Base-by-base conservation (phyloP, 1,284 basidiomycete species). In the Puccinia coronata region DNA sequence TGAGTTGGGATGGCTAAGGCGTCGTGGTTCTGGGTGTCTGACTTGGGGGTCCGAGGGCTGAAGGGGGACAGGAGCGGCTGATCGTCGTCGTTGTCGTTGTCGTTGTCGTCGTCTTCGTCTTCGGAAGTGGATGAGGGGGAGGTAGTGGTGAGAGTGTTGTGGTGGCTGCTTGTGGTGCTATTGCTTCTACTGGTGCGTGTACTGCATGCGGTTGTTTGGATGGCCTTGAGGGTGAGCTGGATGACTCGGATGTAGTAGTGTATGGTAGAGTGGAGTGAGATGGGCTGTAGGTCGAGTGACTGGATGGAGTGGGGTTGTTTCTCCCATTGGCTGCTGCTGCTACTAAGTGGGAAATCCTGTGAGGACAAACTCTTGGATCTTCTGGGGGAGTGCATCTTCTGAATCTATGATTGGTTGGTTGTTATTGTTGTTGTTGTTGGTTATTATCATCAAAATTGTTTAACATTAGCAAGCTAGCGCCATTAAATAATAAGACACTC, bases 251-350 rank as follows among this genome's bases (percentile, higher is more conserved):
- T 31, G 9, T 72, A 34, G 49, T 51, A 5, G 31, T 72, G 23
- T 18, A 53, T 23, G 31, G 34, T 72, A 23, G 70, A 53, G 70
- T 53, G 49, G 31, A 72, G 70, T 34, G 49, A 72, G 59, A 63
- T 63, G 18, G 59, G 59, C n/a, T 34, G 59, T 11, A 72, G 49
- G 31, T 72, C 70, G 70, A 72, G 70, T 31, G 70, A 72, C 14
- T 72, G 47, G 20, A 72, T 72, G 20, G 70, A 72, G 16, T 72
- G 70, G 20, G 51, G 70, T 20, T 53, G 70, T 11, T 16, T 4
- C 5, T 69, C 20, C 4, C 25, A 9, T 23, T 41, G 25, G 34
- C 16, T 4, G 59, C 31, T 36, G 34, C 20, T 61, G 25, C 31
- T 51, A 28, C 14, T 28, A n/a, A n/a, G n/a, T 28, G 2, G 43